Conservation (phyloP, 148 eudicot genomes). For the Diospyros lotus region DNA sequence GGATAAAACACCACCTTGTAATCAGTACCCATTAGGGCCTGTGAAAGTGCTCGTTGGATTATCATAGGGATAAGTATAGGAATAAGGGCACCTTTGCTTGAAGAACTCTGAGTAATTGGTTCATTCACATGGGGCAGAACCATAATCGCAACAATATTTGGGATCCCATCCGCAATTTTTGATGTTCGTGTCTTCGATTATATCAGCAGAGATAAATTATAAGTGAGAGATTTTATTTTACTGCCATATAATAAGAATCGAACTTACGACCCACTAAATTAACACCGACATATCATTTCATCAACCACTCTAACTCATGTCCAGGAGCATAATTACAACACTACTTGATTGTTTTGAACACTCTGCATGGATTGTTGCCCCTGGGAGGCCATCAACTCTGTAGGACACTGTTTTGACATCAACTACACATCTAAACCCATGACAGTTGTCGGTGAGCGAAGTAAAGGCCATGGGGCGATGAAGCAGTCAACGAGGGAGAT, state of each 20-base stretch:
- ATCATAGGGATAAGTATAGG: slow-evolving; percentile 9
- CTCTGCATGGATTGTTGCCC: slow-evolving; percentile 39
- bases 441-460: slow-evolving; percentile 1
- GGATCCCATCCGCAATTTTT: too few relatives aligned
- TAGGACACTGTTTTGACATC: slow-evolving; percentile 28
- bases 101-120: slow-evolving; percentile 28
- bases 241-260: too few relatives aligned
- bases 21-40: too few relatives aligned
- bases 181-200: too few relatives aligned
- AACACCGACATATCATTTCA: too few relatives aligned
- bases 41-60: too few relatives aligned
- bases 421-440: slow-evolving; percentile 8
- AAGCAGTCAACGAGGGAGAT: background rate
- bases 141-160: slow-evolving; percentile 27
- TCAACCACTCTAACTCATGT: too few relatives aligned
- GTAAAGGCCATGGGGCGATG: background rate
- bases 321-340: too few relatives aligned
- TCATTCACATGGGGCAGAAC: slow-evolving; percentile 14
- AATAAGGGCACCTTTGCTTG: slow-evolving; percentile 27
- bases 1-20: too few relatives aligned
- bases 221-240: too few relatives aligned
- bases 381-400: slow-evolving; percentile 2
- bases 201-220: too few relatives aligned
- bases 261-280: too few relatives aligned
- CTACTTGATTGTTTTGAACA: slow-evolving; percentile 25